Base-by-base conservation (phyloP, 2,329 filamentous ascomycete species). In the Aspergillus piperis region DNA sequence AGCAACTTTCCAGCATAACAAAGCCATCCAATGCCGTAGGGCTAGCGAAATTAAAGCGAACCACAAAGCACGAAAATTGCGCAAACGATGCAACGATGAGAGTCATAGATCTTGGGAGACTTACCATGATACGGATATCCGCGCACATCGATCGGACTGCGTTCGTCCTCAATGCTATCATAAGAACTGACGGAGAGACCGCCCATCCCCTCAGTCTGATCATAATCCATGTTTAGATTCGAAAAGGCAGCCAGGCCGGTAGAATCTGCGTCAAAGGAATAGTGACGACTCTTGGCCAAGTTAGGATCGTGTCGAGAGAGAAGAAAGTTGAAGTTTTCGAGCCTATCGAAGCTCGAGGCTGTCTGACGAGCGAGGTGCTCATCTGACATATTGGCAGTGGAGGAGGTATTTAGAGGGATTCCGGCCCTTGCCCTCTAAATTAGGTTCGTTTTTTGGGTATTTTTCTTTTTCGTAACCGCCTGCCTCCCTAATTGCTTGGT, bases 101-200 rank as follows among this genome's bases (percentile, higher is more conserved):
- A 66, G 68, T 64, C 63, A 68, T 67, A 64, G 61, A 57, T 57
- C 59, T 66, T 65, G 59, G 59, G 59, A 75, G 60, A 75, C 75
- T 69, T 73, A 77, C 75, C 72, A 66, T 75, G 72, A 73, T 76
- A 77, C 36, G 73, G 71, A 64, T 77, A 77, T 27, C 70, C 71
- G 64, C 74, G 65, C 44, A 77, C 66, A 69, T 77, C 75, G 58
- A 77, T 68, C 21, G 74, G 71, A 54, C 64, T 71, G 60, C 73
- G 74, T 44, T 77, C 75, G 62, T 77, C 75, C 17, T 77, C 75
- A 60, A 77, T 71, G 60, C 74, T 77, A 52, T 77, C 75, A 62
- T 77, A 77, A 36, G 75, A 77, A 63, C 75, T 77, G 66, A 77
- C 75, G 30, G 75, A 77, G 10, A 77, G 61, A 21, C 75, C 75